Evolutionary conservation across 202 grass and related monocot genomes (phyloP), one percentile per base, ranked within the genome.

Genomic region (Schoenoplectus triqueter): DNA sequence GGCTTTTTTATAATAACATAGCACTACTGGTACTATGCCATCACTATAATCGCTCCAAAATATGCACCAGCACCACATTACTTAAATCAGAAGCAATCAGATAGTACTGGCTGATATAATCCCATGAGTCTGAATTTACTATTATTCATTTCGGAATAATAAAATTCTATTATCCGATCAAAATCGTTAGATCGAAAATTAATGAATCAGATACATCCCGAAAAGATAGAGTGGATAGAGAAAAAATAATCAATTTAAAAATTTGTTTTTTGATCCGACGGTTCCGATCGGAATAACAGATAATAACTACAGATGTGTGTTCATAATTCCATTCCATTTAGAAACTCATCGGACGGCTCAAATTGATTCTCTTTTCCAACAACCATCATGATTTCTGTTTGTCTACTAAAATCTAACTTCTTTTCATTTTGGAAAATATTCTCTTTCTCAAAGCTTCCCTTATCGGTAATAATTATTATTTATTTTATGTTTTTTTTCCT

Each of bases 31-130:
- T 15, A 56, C 20, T 76, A 10, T 0, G 51, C 50, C 2, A 76
- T 76, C 20, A 6, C 4, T 40, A 55, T 75, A 31, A 56, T 47
- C 1, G 48, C 6, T 48, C 15, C 2, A 71, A 71, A 71, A 70
- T 56, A 69, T 8, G 20, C 11, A 48, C 15, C 19, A 2, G 49
- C 48, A 76, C 52, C 20, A 55, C 50, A 76, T 56, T 31, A 76
- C 73, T 56, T 76, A 40, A 40, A 76, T 1, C 50, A 76, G 50
- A 76, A 40, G 73, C 50, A 76, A 76, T 56, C 73, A 56, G 73
- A 56, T 56, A 11, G 73, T 57, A 77, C 73, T 7, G 40, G 4
- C 42, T 71, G 42, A 74, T 39, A 56, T 77, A 21, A 61, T 17
- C 31, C 31, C 31, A 31, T 31, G 31, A 31, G 31, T 31, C 31